phyloP scores from a whole-genome alignment of 1,284 basidiomycete species.

The Gymnopus androsaceus region DNA sequence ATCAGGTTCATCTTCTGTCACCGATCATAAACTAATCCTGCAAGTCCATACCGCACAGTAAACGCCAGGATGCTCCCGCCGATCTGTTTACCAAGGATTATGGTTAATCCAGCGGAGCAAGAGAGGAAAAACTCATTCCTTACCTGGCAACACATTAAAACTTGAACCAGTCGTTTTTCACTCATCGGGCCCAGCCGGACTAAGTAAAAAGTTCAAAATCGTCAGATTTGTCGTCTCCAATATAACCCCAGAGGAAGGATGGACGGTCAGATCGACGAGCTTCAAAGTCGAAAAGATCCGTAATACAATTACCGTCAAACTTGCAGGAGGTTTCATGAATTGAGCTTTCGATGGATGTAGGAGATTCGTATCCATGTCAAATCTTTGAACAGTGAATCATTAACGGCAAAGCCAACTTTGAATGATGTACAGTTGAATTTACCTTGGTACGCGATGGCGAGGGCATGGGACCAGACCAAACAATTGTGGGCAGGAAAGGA shows the following conservation, averaged over 20 bases:
- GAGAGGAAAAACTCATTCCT: constrained; percentile 20
- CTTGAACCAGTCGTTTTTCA: constrained; percentile 74
- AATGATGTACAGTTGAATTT: constrained; percentile 27
- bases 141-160: constrained; percentile 76
- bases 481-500: constrained; percentile 92
- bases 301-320: constrained; percentile 56
- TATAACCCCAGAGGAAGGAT: constrained; percentile 58
- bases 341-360: constrained; percentile 73
- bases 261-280: constrained; percentile 65
- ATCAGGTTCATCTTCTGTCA: constrained; percentile 72
- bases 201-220: constrained; percentile 82
- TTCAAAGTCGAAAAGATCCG: constrained; percentile 60
- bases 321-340: constrained; percentile 61
- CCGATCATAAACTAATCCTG: constrained; percentile 88
- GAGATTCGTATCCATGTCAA: constrained; percentile 70
- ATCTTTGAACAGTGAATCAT: constrained; percentile 45
- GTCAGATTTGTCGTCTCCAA: constrained; percentile 83
- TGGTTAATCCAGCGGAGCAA: constrained; percentile 5
- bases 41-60: constrained; percentile 83
- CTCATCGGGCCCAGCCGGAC: constrained; percentile 78
- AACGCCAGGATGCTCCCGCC: constrained; percentile 80
- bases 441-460: constrained; percentile 90
- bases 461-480: constrained; percentile 95
- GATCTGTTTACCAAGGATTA: constrained; percentile 41
- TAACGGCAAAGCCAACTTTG: neutral